phyloP scores from a whole-genome alignment of 1,139 yeast genomes.

The Debaryomycetaceae sp. region DNA sequence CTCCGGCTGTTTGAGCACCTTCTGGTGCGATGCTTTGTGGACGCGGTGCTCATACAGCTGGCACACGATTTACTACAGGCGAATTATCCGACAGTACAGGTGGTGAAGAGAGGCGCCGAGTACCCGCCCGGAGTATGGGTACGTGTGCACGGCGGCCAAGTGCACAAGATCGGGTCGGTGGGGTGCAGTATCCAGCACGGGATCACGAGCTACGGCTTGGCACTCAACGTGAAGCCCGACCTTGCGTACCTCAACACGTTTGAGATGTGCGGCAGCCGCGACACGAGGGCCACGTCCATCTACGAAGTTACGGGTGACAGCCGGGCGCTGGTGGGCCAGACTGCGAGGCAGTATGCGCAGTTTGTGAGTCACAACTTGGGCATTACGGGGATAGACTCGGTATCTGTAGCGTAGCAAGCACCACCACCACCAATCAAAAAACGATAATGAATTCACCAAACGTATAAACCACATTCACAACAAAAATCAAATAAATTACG shows the following conservation, averaged over 20 bases:
- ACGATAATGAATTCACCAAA: too few relatives aligned
- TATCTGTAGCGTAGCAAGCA: too few relatives aligned
- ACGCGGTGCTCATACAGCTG: slow-evolving; percentile 52
- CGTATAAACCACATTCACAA: too few relatives aligned
- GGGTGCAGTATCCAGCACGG: slow-evolving; percentile 82
- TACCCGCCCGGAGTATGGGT: slow-evolving; percentile 82
- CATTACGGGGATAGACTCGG: slow-evolving; percentile 30
- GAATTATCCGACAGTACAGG: background rate
- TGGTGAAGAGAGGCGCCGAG: slow-evolving; percentile 5
- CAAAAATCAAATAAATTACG: too few relatives aligned
- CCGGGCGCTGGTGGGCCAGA: slow-evolving; percentile 22
- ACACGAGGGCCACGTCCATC: slow-evolving; percentile 33
- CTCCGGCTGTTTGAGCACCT: slow-evolving; percentile 48
- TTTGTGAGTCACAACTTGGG: slow-evolving; percentile 41
- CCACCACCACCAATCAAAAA: too few relatives aligned
- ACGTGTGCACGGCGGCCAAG: slow-evolving; percentile 19
- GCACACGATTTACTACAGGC: slow-evolving; percentile 41
- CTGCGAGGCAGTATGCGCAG: slow-evolving; percentile 41
- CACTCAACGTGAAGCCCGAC: slow-evolving; percentile 70
- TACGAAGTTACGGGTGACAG: slow-evolving; percentile 7
- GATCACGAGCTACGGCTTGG: slow-evolving; percentile 83
- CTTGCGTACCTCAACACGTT: slow-evolving; percentile 57
- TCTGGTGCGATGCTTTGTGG: slow-evolving; percentile 67
- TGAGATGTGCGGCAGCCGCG: slow-evolving; percentile 80
- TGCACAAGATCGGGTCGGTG: slow-evolving; percentile 70